Percentiles rank a stretch among this genome's conserved stretches.
These are phyloP conservation scores for Cercis canadensis DNA, from an alignment of 306 rosid species.

Conservation along the genomic window DNA sequence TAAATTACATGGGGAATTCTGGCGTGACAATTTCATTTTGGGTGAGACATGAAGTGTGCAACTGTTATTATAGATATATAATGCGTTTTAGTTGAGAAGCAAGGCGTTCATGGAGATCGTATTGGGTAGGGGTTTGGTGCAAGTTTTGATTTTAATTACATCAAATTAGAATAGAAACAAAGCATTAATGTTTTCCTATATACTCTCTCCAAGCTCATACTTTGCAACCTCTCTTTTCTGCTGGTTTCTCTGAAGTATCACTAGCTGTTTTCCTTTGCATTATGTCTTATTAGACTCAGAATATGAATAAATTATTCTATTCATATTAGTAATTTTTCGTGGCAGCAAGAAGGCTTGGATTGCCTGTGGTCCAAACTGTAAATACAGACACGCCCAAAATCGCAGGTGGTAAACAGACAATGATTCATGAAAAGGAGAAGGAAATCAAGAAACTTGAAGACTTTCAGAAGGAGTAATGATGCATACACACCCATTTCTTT, in stretches of 20 bases:
- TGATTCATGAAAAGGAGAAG: too few relatives aligned
- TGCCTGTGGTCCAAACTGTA: too few relatives aligned
- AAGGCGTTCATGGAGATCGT: slow-evolving; percentile 56
- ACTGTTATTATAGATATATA: slow-evolving; percentile 7
- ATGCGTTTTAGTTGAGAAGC: slow-evolving; percentile 58
- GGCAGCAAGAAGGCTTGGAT: too few relatives aligned
- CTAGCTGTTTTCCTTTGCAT: background rate
- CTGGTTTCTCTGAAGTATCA: background rate
- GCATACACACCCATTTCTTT: too few relatives aligned
- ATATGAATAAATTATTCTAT: too few relatives aligned
- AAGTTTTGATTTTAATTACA: slow-evolving; percentile 7
- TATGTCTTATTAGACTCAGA: too few relatives aligned
- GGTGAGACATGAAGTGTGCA: slow-evolving; percentile 39
- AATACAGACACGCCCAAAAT: too few relatives aligned
- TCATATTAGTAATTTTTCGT: too few relatives aligned
- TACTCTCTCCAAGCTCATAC: background rate
- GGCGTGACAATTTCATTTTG: slow-evolving; percentile 35
- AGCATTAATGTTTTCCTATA: background rate
- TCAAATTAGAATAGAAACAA: background rate
- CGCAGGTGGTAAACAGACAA: too few relatives aligned
- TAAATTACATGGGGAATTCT: background rate
- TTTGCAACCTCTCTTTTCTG: background rate
- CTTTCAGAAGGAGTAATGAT: too few relatives aligned
- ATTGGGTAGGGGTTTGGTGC: slow-evolving; percentile 56
- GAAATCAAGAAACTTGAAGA: too few relatives aligned